Conservation (phyloP, 2,329 filamentous ascomycete genomes). For the Allantophomopsis lycopodina region DNA sequence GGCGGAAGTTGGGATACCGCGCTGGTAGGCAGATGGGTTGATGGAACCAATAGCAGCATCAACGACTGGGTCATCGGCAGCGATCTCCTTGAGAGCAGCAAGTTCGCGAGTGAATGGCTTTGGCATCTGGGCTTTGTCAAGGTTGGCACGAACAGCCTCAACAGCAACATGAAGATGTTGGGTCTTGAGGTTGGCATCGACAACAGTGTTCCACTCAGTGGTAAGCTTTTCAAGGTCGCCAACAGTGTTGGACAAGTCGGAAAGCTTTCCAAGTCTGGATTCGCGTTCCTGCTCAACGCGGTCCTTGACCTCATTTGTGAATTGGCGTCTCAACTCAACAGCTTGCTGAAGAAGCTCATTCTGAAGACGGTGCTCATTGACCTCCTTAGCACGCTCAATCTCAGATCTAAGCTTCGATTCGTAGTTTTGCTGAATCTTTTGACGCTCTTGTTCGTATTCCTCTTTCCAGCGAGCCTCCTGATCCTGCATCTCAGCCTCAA, state of each 20-base stretch:
- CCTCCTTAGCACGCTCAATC: slow-evolving; percentile 62
- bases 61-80: slow-evolving; percentile 70
- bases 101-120: slow-evolving; percentile 85
- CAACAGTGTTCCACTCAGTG: slow-evolving; percentile 76
- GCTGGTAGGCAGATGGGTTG: slow-evolving; percentile 86
- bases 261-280: slow-evolving; percentile 74
- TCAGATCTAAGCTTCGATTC: slow-evolving; percentile 68
- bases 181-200: slow-evolving; percentile 82
- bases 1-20: slow-evolving; percentile 68
- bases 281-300: slow-evolving; percentile 82
- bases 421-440: slow-evolving; percentile 64
- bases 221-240: slow-evolving; percentile 78
- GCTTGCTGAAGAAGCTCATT: slow-evolving; percentile 88
- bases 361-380: slow-evolving; percentile 70
- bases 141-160: slow-evolving; percentile 75
- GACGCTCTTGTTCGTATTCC: slow-evolving; percentile 81
- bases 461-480: slow-evolving; percentile 76
- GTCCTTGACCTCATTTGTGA: slow-evolving; percentile 62
- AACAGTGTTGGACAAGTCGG: slow-evolving; percentile 65
- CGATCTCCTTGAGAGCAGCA: slow-evolving; percentile 87
- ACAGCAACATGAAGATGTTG: slow-evolving; percentile 95
- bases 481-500: slow-evolving; percentile 68
- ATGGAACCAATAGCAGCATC: slow-evolving; percentile 93
- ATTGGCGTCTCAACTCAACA: slow-evolving; percentile 74
- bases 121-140: slow-evolving; percentile 62